Evolutionary conservation across 306 rosid genomes (phyloP), one percentile per base, ranked within the genome.

Genomic region (Prunus armeniaca): DNA sequence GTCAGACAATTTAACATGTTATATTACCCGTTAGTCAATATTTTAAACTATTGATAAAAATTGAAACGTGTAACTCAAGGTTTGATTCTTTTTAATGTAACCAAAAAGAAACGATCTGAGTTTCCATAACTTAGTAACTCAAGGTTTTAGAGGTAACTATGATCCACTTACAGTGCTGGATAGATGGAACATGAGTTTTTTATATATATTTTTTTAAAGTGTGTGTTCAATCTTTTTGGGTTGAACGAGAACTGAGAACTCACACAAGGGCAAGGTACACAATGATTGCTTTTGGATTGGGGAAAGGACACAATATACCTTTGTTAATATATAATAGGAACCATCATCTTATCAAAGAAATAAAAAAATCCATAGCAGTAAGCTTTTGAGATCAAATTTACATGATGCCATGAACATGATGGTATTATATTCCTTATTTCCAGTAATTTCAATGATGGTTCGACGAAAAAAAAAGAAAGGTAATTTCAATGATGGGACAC

Each of bases 401-500:
- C 67, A 60, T 61, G 62, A 78, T 65, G 72, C 76, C 65, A 83
- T 18, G 56, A 25, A 43, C 65, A 83, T 18, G 56, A 25, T 58
- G 43, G 56, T 11, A 20, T 28, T 83, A 77, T 77, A 81, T 81
- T 78, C 87, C 50, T 24, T 72, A 58, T 56, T 75, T 77, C 65
- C 4, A 56, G 27, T 46, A 5, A 38, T 57, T 85, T 63, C 25
- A 62, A 76, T 78, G 87, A 85, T 81, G 88, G 83, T 38, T 38
- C 43, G 43, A 38, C 9, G 8, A 38, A 38, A 38, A 38, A 5
- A 7, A 6, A 7, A 6, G 7, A 1, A 38, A 38, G 8, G 43
- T 38, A 7, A 49, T 57, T 85, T 63, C 25, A 62, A 73, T 76
- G 87, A 85, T 81, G 88, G 85, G 83, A 83, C 80, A 65, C 85